Evolutionary conservation across 371 early-diverging fungal species (phyloP).

Genomic region (Syncephalastrum contaminatum): DNA sequence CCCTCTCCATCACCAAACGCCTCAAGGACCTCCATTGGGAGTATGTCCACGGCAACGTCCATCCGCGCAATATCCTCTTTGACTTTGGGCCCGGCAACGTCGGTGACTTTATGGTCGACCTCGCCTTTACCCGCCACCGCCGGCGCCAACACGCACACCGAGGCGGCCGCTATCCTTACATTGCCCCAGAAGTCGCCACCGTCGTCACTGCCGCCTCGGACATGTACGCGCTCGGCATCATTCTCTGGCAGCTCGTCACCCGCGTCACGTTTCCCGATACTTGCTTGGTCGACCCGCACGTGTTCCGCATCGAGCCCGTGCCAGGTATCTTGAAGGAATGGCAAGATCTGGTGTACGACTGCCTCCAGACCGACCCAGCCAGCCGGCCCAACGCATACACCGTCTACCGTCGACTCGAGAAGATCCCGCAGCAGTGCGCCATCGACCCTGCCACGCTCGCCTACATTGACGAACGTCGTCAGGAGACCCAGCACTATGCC

Average conservation of each 20-base stretch:
- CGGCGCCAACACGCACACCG: slow-evolving; percentile 13
- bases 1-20: slow-evolving; percentile 39
- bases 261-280: slow-evolving; percentile 42
- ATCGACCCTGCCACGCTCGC: slow-evolving; percentile 14
- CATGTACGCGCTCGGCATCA: slow-evolving; percentile 41
- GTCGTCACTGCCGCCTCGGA: slow-evolving; percentile 27
- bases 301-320: slow-evolving; percentile 34
- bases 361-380: slow-evolving; percentile 33
- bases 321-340: slow-evolving; percentile 39
- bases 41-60: slow-evolving; percentile 45
- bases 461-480: slow-evolving; percentile 21
- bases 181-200: slow-evolving; percentile 39
- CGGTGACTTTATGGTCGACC: slow-evolving; percentile 36
- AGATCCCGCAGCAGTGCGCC: slow-evolving; percentile 13
- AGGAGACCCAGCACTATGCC: slow-evolving; percentile 18
- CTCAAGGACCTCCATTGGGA: slow-evolving; percentile 47
- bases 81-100: slow-evolving; percentile 35
- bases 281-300: slow-evolving; percentile 20
- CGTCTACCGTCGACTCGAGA: slow-evolving; percentile 27
- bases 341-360: slow-evolving; percentile 37
- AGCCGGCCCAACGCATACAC: slow-evolving; percentile 41
- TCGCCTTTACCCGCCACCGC: slow-evolving; percentile 36
- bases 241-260: slow-evolving; percentile 45
- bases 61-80: slow-evolving; percentile 42
- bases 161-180: slow-evolving; percentile 41